Percentiles rank a stretch among this genome's conserved stretches.
Evolutionary conservation across 768 basidiomycete species (phyloP).

Genomic region (Tricholoma sp.): DNA sequence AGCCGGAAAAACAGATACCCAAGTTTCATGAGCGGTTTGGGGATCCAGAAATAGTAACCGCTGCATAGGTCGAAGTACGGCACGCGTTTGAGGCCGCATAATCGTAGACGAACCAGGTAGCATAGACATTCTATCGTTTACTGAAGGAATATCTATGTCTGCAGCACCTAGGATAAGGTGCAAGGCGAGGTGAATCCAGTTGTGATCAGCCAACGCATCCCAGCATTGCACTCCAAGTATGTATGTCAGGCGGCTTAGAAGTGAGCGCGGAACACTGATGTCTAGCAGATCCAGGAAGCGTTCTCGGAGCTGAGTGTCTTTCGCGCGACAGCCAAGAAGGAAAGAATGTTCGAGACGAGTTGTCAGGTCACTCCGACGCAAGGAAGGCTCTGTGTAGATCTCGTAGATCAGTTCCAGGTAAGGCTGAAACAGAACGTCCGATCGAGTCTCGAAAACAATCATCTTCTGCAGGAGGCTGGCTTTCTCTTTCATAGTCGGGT

Average conservation of each 20-base stretch:
- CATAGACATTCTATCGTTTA: slow-evolving; percentile 37
- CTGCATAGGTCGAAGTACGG: slow-evolving; percentile 72
- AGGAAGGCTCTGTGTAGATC: slow-evolving; percentile 82
- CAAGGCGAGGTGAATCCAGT: slow-evolving; percentile 91
- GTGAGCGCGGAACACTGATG: slow-evolving; percentile 76
- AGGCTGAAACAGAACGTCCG: slow-evolving; percentile 72
- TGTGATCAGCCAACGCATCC: slow-evolving; percentile 87
- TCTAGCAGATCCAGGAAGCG: slow-evolving; percentile 90
- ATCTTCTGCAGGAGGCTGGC: slow-evolving; percentile 85
- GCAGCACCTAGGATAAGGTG: slow-evolving; percentile 76
- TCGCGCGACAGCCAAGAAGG: slow-evolving; percentile 83
- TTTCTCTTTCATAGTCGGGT: slow-evolving; percentile 95
- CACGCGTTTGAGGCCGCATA: slow-evolving; percentile 40
- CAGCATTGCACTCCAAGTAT: slow-evolving; percentile 91
- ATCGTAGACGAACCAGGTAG: slow-evolving; percentile 26
- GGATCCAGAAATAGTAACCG: slow-evolving; percentile 79
- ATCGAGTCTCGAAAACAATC: slow-evolving; percentile 74
- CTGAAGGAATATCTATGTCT: slow-evolving; percentile 36
- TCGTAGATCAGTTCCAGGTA: slow-evolving; percentile 90
- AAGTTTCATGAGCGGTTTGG: slow-evolving; percentile 71
- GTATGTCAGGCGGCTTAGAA: slow-evolving; percentile 80
- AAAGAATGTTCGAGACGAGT: slow-evolving; percentile 91
- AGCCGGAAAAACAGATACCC: slow-evolving; percentile 84
- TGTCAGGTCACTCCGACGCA: slow-evolving; percentile 91
- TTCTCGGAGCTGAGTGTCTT: slow-evolving; percentile 72